Percentiles rank a stretch among this genome's conserved stretches.
Conservation (phyloP, 2,329 filamentous ascomycete genomes). For the Colletotrichum sp. region DNA sequence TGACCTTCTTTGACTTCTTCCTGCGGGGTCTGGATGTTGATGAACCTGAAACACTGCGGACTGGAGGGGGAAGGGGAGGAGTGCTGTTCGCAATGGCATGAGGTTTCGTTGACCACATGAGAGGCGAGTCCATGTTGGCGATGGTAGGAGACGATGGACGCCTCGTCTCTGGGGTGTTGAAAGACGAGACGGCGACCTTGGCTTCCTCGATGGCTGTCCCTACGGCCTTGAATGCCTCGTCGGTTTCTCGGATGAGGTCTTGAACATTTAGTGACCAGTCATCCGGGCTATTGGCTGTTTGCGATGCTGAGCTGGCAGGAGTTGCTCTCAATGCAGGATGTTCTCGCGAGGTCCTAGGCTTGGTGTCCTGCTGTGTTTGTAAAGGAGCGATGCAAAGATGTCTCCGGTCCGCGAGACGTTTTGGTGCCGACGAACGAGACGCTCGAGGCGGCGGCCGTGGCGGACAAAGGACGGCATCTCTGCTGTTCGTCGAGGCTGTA, state of each 20-base stretch:
- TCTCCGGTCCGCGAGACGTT: slow-evolving; percentile 21
- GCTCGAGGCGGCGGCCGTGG: background rate
- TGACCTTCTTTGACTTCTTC: slow-evolving; percentile 44
- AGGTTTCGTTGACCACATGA: slow-evolving; percentile 21
- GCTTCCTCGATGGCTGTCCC: slow-evolving; percentile 45
- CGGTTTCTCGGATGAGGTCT: slow-evolving; percentile 53
- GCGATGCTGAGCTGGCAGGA: background rate
- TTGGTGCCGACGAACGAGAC: slow-evolving; percentile 14
- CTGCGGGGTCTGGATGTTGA: slow-evolving; percentile 42
- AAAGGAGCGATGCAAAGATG: slow-evolving; percentile 16
- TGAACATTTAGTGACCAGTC: slow-evolving; percentile 43
- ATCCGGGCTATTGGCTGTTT: slow-evolving; percentile 6
- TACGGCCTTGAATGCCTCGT: slow-evolving; percentile 54
- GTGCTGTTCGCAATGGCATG: slow-evolving; percentile 22
- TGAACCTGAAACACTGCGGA: slow-evolving; percentile 32
- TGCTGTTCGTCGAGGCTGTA: slow-evolving; percentile 27
- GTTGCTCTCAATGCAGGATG: slow-evolving; percentile 3
- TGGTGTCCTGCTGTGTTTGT: background rate
- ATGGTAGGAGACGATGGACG: slow-evolving; percentile 1
- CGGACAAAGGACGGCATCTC: slow-evolving; percentile 38
- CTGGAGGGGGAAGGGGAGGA: slow-evolving; percentile 27
- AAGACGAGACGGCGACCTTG: slow-evolving; percentile 29
- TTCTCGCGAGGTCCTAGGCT: background rate
- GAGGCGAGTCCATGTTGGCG: slow-evolving; percentile 14
- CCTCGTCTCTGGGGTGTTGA: background rate